Conservation (phyloP, 371 early-diverging fungal genomes). For the Mucor plumbeus region DNA sequence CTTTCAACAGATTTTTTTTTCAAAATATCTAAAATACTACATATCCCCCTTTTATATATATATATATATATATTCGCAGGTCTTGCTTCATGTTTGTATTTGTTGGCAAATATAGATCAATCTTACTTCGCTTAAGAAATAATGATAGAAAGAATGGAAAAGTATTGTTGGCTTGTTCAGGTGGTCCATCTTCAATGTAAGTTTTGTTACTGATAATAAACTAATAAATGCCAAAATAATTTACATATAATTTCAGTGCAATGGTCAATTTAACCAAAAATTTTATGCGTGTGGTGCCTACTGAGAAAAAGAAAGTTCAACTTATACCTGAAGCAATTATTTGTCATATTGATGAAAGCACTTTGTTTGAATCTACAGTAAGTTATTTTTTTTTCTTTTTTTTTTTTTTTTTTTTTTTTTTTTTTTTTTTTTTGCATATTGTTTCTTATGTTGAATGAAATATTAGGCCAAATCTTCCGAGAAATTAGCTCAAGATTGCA, state of each 20-base stretch:
- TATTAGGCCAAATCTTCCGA: slow-evolving; percentile 30
- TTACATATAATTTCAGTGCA: slow-evolving; percentile 36
- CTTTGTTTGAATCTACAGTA: slow-evolving; percentile 56
- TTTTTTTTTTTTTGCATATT: too few species aligned
- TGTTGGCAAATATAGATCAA: slow-evolving; percentile 71
- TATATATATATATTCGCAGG: slow-evolving; percentile 34
- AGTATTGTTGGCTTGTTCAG: slow-evolving; percentile 84
- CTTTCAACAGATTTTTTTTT: background rate
- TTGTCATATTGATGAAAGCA: slow-evolving; percentile 79
- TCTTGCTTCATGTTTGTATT: slow-evolving; percentile 68
- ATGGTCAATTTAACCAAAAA: slow-evolving; percentile 65
- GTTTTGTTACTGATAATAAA: background rate
- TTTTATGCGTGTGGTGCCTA: slow-evolving; percentile 56
- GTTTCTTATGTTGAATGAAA: background rate
- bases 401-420: too few species aligned
- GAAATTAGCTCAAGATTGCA: slow-evolving; percentile 40
- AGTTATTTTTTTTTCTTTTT: background rate
- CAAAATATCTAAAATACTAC: background rate
- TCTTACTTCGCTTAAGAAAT: slow-evolving; percentile 37
- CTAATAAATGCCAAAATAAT: background rate
- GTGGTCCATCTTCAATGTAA: slow-evolving; percentile 83
- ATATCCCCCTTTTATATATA: background rate
- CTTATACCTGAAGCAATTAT: slow-evolving; percentile 60
- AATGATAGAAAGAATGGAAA: slow-evolving; percentile 45
- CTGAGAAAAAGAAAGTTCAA: slow-evolving; percentile 58